phyloP scores from a whole-genome alignment of 768 basidiomycete species.

The Suillus subalutaceus region DNA sequence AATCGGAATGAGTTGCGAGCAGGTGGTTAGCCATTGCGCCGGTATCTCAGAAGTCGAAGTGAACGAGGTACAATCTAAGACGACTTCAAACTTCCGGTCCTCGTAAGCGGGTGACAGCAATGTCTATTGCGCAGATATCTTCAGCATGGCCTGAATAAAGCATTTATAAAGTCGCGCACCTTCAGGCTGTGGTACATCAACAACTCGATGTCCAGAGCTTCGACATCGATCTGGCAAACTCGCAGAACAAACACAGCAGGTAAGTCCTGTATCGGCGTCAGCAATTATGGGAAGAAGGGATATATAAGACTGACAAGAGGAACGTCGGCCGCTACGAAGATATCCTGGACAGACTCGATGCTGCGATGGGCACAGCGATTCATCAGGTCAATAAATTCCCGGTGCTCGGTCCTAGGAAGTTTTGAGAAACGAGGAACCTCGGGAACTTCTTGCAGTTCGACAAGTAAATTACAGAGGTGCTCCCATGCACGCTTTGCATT shows the following conservation, averaged over 20 bases:
- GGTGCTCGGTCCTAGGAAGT: slow-evolving; percentile 52
- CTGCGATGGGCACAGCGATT: slow-evolving; percentile 60
- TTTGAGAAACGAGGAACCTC: slow-evolving; percentile 66
- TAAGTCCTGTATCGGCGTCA: slow-evolving; percentile 36
- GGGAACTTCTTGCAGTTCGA: slow-evolving; percentile 73
- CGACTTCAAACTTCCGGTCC: slow-evolving; percentile 63
- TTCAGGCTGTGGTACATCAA: slow-evolving; percentile 80
- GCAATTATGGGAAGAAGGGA: neutral
- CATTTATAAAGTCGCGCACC: slow-evolving; percentile 38
- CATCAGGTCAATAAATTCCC: slow-evolving; percentile 71
- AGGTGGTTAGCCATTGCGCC: slow-evolving; percentile 78
- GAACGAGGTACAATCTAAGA: slow-evolving; percentile 84
- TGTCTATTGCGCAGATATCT: slow-evolving; percentile 40
- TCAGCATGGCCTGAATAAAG: neutral
- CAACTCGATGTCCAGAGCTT: slow-evolving; percentile 77
- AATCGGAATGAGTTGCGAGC: slow-evolving; percentile 70
- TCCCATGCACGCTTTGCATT: slow-evolving; percentile 87
- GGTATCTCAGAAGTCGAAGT: slow-evolving; percentile 77
- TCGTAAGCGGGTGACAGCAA: slow-evolving; percentile 51
- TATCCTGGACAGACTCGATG: slow-evolving; percentile 61
- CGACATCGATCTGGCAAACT: slow-evolving; percentile 74
- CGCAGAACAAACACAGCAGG: slow-evolving; percentile 61
- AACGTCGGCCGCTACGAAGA: slow-evolving; percentile 63
- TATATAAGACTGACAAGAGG: slow-evolving; percentile 41
- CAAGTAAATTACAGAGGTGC: slow-evolving; percentile 72